A percentile compares a stretch with the other conserved stretches of the same genome.
Conservation (phyloP, 2,329 filamentous ascomycete species). For the Fonsecaea nubica region DNA sequence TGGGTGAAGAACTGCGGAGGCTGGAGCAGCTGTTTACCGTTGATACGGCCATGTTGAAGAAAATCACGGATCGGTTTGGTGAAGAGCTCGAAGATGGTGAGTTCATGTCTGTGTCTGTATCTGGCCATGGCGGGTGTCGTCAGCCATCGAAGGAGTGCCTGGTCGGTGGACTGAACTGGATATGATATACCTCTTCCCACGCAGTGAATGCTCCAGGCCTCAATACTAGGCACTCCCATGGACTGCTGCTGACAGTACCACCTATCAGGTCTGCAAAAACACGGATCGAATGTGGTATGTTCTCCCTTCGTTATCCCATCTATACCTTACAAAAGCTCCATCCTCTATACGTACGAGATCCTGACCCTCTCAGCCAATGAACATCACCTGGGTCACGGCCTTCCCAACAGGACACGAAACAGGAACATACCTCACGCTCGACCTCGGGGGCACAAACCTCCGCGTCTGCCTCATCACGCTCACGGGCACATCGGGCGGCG, state of each 20-base stretch:
- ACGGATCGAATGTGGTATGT: conserved; percentile 18
- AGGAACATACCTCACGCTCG: conserved; percentile 79
- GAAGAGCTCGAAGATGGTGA: conserved; percentile 79
- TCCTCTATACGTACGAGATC: conserved; percentile 2
- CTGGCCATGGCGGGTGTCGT: not conserved
- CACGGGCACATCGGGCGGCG: conserved; percentile 78
- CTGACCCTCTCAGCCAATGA: conserved; percentile 75
- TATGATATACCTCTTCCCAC: not conserved
- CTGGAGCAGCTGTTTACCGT: conserved; percentile 81
- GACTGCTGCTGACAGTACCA: not conserved
- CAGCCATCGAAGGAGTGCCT: conserved; percentile 11
- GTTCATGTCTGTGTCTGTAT: conserved; percentile 24
- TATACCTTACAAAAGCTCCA: conserved; percentile 8
- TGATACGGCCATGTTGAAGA: conserved; percentile 74
- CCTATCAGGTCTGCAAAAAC: not conserved
- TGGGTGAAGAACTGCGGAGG: conserved; percentile 68
- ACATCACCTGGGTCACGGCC: conserved; percentile 92
- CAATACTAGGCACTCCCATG: not conserved
- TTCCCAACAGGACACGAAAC: conserved; percentile 85
- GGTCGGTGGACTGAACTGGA: not conserved
- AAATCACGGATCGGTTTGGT: conserved; percentile 84
- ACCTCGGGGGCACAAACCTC: conserved; percentile 90
- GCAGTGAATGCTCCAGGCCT: not conserved
- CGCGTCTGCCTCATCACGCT: conserved; percentile 89
- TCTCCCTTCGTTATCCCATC: conserved; percentile 2